Base-by-base conservation (phyloP, 2,329 filamentous ascomycete species). In the Dactylellina drechsleri region DNA sequence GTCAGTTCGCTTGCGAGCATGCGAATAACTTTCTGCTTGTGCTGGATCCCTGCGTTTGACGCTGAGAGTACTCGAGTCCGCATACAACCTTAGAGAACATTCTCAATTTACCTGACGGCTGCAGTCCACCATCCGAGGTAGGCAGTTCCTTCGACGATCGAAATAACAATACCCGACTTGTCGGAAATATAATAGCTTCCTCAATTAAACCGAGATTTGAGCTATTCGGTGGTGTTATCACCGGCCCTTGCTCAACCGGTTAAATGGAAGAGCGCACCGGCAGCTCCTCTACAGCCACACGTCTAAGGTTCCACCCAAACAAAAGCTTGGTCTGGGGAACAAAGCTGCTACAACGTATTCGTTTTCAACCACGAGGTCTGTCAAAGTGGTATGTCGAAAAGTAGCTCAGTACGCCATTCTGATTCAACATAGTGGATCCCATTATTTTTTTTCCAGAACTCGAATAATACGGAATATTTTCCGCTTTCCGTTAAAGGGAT, bases 221-320 rank as follows among this genome's bases (percentile, higher is more conserved):
- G 50, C 59, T 18, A 31, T 20, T 54, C 26, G 26, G 41, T 64
- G 28, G 2, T 49, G 53, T 50, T 45, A 20, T 40, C 40, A 16
- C 58, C 16, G 43, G 15, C 13, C 43, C 43, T 16, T 15, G 16
- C 5, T 47, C 45, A 59, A 23, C 53, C 71, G 71, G 71, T 64
- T 75, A 75, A 75, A 75, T 75, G 71, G 71, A 68, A 75, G 43
- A 31, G 31, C 70, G 70, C 64, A 68, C 71, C 71, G 71, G 52
- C 57, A 75, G 58, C 71, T 58, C 71, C 71, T 62, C 66, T 57
- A 50, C 57, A 57, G 36, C 59, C 41, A 43, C 31, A 36, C 6
- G 31, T 10, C 31, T 36, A 36, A 5, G 31, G 31, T 36, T 36
- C 10, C 10, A 36, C 31, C 31, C 5, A 36, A 36, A 36, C 10